phyloP scores from a whole-genome alignment of 805 yeast genomes.

The Priceomyces haplophilus region DNA sequence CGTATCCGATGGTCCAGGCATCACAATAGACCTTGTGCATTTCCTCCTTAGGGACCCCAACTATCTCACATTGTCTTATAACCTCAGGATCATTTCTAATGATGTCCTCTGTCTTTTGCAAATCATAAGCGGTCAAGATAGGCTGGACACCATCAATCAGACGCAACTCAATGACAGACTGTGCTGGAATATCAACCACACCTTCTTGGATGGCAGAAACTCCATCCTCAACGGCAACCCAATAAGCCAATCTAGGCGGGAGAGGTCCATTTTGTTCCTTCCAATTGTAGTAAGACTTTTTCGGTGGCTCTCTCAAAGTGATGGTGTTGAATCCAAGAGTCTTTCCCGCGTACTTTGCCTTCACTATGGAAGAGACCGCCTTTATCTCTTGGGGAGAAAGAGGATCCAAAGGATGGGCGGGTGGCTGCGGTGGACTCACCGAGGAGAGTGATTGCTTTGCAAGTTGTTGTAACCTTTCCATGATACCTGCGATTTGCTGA shows the following conservation, averaged over 20 bases:
- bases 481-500: slow-evolving; percentile 13
- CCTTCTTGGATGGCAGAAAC: slow-evolving; percentile 69
- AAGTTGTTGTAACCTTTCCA: slow-evolving; percentile 67
- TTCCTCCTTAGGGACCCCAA: slow-evolving; percentile 63
- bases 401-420: slow-evolving; percentile 72
- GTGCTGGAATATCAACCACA: slow-evolving; percentile 54
- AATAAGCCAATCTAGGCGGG: slow-evolving; percentile 69
- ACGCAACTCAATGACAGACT: slow-evolving; percentile 45
- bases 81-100: slow-evolving; percentile 70
- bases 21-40: slow-evolving; percentile 63
- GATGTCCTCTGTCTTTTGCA: slow-evolving; percentile 58
- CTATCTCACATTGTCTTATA: slow-evolving; percentile 65
- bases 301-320: slow-evolving; percentile 69
- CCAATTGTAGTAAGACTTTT: slow-evolving; percentile 62
- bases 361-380: slow-evolving; percentile 52
- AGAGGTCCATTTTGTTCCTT: slow-evolving; percentile 55
- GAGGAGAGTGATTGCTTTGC: slow-evolving; percentile 61
- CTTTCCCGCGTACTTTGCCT: slow-evolving; percentile 44
- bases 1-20: slow-evolving; percentile 70
- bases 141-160: slow-evolving; percentile 66
- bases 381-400: slow-evolving; percentile 61
- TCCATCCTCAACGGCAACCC: slow-evolving; percentile 58
- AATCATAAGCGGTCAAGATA: slow-evolving; percentile 67
- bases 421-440: slow-evolving; percentile 49
- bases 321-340: slow-evolving; percentile 61